Conservation (phyloP, 371 early-diverging fungal genomes). For the Mucor plumbeus region DNA sequence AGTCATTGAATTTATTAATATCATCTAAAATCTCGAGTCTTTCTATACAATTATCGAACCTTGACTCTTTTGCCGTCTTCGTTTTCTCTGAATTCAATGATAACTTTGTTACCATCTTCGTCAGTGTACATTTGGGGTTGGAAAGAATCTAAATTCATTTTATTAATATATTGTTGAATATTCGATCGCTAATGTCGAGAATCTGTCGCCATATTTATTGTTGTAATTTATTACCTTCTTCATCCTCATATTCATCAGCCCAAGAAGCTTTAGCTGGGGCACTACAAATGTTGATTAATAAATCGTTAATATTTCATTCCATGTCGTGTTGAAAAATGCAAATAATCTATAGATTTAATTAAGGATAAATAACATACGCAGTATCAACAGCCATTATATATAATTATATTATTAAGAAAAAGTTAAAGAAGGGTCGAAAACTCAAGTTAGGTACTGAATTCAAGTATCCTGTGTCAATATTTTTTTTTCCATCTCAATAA, state of each 20-base stretch:
- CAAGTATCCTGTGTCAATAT: conserved; percentile 8
- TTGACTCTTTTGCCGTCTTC: conserved; percentile 91
- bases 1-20: background rate
- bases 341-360: background rate
- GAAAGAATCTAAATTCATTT: conserved; percentile 42
- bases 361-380: background rate
- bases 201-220: background rate
- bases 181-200: background rate
- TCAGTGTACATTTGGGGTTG: conserved; percentile 68
- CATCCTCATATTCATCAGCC: conserved; percentile 79
- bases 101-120: conserved; percentile 84
- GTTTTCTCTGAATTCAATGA: conserved; percentile 81
- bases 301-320: background rate
- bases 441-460: conserved; percentile 6
- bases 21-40: background rate
- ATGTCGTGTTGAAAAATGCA: background rate
- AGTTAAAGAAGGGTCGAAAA: conserved; percentile 2
- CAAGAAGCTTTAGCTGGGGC: conserved; percentile 56
- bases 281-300: conserved; percentile 16
- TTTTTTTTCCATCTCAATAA: conserved; percentile 6
- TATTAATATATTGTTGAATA: background rate
- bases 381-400: conserved; percentile 9
- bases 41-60: conserved; percentile 40
- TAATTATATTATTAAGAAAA: conserved; percentile 6
- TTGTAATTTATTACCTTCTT: conserved; percentile 39